Percentiles rank a stretch among this genome's conserved stretches.
phyloP scores from a whole-genome alignment of 179 eudicot genomes.

The Amaranthus tricolor region DNA sequence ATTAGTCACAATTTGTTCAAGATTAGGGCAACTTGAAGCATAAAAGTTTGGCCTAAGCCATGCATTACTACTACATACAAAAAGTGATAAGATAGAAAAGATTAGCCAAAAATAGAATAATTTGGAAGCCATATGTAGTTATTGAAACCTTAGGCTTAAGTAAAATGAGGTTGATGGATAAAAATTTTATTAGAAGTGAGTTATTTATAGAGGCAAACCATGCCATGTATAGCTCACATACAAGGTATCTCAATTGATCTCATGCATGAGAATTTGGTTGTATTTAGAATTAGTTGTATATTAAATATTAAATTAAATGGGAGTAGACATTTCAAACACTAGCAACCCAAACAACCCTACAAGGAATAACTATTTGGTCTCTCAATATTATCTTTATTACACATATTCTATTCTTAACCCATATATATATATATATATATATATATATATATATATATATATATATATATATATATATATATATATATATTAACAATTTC shows the following conservation, averaged over 20 bases:
- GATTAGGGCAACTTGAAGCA: conserved; percentile 33
- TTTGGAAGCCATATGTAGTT: not conserved
- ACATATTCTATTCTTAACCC: too few species aligned
- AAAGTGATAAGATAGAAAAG: not conserved
- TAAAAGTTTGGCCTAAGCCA: conserved; percentile 38
- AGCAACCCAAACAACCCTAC: not conserved
- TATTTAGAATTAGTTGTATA: not conserved
- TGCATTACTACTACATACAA: conserved; percentile 5
- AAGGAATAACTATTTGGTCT: too few species aligned
- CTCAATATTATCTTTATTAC: too few species aligned
- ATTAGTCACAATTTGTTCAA: conserved; percentile 25
- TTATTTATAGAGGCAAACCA: too few species aligned
- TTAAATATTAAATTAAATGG: not conserved
- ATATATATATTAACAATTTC: too few species aligned
- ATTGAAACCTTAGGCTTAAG: not conserved
- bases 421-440: too few species aligned
- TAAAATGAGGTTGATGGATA: too few species aligned
- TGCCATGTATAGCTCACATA: not conserved
- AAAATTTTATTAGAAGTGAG: too few species aligned
- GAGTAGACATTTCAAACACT: conserved; percentile 6
- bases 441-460: too few species aligned
- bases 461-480: too few species aligned
- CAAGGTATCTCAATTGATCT: not conserved
- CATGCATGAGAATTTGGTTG: not conserved
- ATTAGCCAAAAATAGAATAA: not conserved